These are phyloP conservation scores for Cucumis cinereus DNA, from an alignment of 306 rosid species.

Conservation along the genomic window DNA sequence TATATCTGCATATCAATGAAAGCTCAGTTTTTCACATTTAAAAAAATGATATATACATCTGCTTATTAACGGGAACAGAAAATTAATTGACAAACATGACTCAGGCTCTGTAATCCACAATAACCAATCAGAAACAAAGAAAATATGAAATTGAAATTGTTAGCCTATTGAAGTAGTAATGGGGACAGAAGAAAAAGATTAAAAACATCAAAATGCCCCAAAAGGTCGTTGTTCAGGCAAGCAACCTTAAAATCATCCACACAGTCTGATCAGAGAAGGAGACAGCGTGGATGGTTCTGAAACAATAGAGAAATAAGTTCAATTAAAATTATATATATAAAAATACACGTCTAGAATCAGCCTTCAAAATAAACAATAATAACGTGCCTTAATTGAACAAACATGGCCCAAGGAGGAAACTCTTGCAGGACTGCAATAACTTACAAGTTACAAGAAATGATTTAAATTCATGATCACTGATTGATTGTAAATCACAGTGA, in stretches of 20 bases:
- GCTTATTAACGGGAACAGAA: constrained; percentile 2
- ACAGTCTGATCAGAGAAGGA: not conserved
- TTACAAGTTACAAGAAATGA: not conserved
- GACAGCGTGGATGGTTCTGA: not conserved
- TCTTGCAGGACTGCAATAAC: not conserved
- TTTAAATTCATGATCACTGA: not conserved
- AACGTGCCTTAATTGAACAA: not conserved
- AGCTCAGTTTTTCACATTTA: not conserved
- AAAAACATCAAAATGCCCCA: not conserved
- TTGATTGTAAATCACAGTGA: not conserved
- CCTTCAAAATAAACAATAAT: not conserved
- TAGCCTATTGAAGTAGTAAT: not conserved
- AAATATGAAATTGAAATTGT: no score
- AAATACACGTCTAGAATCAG: not conserved
- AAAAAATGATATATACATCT: constrained; percentile 32
- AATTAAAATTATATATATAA: no score
- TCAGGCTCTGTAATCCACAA: not conserved
- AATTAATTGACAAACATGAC: not conserved
- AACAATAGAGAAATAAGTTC: not conserved
- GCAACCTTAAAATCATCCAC: not conserved
- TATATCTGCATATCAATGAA: constrained; percentile 39
- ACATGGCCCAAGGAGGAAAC: not conserved
- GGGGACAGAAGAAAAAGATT: not conserved
- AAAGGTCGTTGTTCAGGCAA: not conserved
- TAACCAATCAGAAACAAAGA: not conserved